A percentile compares a stretch with the other conserved stretches of the same genome.
phyloP scores from a whole-genome alignment of 768 basidiomycete species.

The Saitozyma sp. region DNA sequence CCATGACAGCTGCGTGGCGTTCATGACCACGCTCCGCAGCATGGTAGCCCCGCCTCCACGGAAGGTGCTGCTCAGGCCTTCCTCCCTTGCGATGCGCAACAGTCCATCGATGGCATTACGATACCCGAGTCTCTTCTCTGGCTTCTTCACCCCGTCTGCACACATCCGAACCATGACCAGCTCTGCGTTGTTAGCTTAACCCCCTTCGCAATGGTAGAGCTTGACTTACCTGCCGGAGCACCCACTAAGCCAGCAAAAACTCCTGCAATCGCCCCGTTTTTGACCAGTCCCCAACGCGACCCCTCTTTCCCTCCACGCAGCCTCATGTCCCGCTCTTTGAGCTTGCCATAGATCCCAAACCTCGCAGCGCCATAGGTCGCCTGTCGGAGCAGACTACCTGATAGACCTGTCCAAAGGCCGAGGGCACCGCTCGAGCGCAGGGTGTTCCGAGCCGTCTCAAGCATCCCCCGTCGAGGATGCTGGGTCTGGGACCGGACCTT shows the following conservation, averaged over 20 bases:
- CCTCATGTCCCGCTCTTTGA: background rate
- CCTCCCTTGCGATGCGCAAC: background rate
- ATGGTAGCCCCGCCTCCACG: background rate
- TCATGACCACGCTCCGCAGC: background rate
- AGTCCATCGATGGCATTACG: background rate
- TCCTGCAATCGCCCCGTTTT: background rate
- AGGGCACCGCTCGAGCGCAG: background rate
- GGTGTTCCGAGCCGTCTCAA: background rate
- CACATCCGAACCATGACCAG: background rate
- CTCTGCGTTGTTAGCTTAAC: background rate
- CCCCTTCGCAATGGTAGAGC: background rate
- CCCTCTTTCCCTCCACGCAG: background rate
- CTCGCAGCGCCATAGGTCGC: background rate
- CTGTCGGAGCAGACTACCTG: background rate
- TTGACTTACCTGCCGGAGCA: background rate
- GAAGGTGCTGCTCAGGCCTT: background rate
- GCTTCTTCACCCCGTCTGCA: background rate
- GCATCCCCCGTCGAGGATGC: background rate
- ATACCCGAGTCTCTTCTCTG: background rate
- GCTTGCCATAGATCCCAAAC: background rate
- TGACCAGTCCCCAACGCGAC: background rate
- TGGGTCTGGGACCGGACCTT: background rate
- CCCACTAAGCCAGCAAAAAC: background rate
- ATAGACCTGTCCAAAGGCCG: background rate
- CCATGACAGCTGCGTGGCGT: background rate